Percentiles rank a stretch among this genome's conserved stretches.
Evolutionary conservation across 305 asterid species (phyloP).

Genomic region (Solanum hybrid): DNA sequence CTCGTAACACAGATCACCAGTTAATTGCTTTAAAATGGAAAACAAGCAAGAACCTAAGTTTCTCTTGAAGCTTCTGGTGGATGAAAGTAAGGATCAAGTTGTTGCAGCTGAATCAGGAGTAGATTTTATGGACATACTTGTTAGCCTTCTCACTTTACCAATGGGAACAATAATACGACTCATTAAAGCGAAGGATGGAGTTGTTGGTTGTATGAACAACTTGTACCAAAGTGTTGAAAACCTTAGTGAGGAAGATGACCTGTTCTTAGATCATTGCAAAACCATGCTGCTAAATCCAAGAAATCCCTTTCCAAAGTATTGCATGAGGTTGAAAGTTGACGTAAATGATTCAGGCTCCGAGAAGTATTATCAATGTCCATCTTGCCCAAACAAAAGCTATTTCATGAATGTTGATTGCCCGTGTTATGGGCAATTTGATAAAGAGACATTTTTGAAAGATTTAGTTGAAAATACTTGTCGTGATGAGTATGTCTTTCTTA

Average conservation of each 20-base stretch:
- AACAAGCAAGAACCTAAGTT: neutral
- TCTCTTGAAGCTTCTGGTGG: slow-evolving; percentile 5
- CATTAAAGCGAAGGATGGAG: neutral
- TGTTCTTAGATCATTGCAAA: neutral
- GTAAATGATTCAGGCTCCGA: neutral
- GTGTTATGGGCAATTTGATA: neutral
- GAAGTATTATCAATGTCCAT: neutral
- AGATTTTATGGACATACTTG: slow-evolving; percentile 10
- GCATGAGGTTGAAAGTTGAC: slow-evolving; percentile 1
- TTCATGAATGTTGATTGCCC: neutral
- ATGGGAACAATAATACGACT: neutral
- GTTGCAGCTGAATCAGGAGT: neutral
- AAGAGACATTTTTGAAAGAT: neutral
- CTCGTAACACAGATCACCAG: neutral
- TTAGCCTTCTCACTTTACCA: slow-evolving; percentile 10
- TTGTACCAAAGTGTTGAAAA: slow-evolving; percentile 7
- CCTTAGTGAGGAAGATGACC: neutral
- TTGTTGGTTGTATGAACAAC: neutral
- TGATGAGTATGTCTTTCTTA: neutral
- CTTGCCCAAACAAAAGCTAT: neutral
- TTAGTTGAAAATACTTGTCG: neutral
- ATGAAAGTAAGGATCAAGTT: neutral
- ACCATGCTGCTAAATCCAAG: slow-evolving; percentile 5
- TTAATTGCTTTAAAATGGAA: neutral
- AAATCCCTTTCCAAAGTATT: neutral